Evolutionary conservation across 177 flowering plant species (phyloP).

Genomic region (Tripterygium wilfordii): DNA sequence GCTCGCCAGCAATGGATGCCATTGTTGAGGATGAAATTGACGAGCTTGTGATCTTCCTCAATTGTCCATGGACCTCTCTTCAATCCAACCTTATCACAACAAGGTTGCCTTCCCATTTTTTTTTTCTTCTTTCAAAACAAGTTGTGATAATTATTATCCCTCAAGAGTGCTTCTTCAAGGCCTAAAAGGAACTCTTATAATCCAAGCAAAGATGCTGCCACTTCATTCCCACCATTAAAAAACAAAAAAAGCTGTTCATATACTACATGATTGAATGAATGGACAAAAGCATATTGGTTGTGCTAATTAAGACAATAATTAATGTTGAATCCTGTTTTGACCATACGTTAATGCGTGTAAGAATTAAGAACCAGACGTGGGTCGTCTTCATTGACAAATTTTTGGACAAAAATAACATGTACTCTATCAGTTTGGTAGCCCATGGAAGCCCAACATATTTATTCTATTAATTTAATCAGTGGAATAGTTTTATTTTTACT

Average conservation of each 20-base stretch:
- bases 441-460: no score
- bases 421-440: no score
- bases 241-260: slow-evolving; percentile 11
- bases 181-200: slow-evolving; percentile 6
- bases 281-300: slow-evolving; percentile 9
- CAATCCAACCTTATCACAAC: slow-evolving; percentile 44
- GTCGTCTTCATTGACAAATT: slow-evolving; percentile 20
- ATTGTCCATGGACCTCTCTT: slow-evolving; percentile 60
- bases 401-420: no score
- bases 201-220: slow-evolving; percentile 30
- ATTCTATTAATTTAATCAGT: no score
- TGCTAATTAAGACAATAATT: slow-evolving; percentile 7
- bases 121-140: no score
- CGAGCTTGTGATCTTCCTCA: slow-evolving; percentile 61
- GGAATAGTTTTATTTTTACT: no score
- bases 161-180: background rate
- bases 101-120: slow-evolving; percentile 66
- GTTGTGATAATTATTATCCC: no score
- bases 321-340: slow-evolving; percentile 2
- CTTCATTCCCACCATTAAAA: slow-evolving; percentile 12
- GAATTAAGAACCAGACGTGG: slow-evolving; percentile 14
- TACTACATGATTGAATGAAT: slow-evolving; percentile 18
- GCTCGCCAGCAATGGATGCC: slow-evolving; percentile 56
- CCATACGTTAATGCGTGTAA: background rate
- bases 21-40: slow-evolving; percentile 43